Percentiles rank a stretch among this genome's conserved stretches.
Evolutionary conservation across 306 rosid genomes (phyloP).

Genomic region (Malus sieversii): DNA sequence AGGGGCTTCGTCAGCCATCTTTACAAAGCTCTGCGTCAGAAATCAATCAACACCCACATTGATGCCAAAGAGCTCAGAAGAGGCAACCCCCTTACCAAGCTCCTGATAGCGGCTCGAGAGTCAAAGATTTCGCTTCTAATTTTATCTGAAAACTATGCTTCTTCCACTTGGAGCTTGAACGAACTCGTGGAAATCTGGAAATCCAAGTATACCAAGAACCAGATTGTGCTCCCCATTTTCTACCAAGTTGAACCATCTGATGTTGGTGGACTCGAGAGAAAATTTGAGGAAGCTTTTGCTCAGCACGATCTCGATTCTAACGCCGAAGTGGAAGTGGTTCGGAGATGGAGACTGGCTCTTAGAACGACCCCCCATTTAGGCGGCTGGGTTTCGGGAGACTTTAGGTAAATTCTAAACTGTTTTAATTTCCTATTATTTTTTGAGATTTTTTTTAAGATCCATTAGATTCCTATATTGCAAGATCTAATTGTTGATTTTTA

Average conservation of each 20-base stretch:
- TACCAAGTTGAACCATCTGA: no score
- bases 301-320: no score
- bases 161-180: neutral
- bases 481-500: no score
- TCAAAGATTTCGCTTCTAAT: neutral
- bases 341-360: no score
- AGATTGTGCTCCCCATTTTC: neutral
- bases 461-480: no score
- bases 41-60: neutral
- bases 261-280: rapidly evolving
- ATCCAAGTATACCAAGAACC: neutral
- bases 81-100: neutral
- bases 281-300: no score
- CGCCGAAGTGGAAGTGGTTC: no score
- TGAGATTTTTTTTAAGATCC: no score
- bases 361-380: no score
- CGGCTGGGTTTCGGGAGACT: no score
- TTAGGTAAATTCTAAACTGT: no score
- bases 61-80: neutral
- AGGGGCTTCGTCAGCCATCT: neutral
- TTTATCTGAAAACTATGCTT: neutral
- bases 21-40: neutral
- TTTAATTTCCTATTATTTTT: no score
- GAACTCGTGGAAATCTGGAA: neutral
- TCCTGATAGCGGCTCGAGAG: neutral